Base-by-base conservation (phyloP, 257 asterid genomes). In the Leptodermis oblonga region DNA sequence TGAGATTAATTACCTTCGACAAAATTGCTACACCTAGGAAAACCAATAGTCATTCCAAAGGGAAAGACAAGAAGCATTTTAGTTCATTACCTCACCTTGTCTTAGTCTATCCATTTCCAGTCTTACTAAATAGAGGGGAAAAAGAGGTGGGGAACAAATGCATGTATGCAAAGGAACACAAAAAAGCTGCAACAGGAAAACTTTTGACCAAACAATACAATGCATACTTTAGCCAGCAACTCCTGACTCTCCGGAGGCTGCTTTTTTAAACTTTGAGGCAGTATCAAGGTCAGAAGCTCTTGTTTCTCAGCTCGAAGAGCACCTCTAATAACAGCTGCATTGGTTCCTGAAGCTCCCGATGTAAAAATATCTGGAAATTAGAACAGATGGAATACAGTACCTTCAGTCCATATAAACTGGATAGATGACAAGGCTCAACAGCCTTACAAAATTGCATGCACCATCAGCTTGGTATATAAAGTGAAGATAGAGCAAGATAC, bases 291-390 rank as follows among this genome's bases (percentile, higher is more conserved):
- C 63, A 94, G 93, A 63, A 85, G 85, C 77, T 94, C 97, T 12
- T 95, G 97, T 80, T 77, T 89, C 80, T 94, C 99, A 70, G 99
- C 97, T 74, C 99, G 96, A 75, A 91, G 92, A 70, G 99, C 97
- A 76, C 99, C 99, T 87, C 99, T 81, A 42, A 94, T 94, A 36
- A 94, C 99, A 72, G 99, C 99, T 72, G 99, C 94, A 81, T 94
- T 94, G 39, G 99, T 94, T 66, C 97, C 99, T 26, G 99, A 86
- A 61, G 99, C 99, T 75, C 99, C 99, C 33, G 99, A 94, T 34
- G 99, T 91, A 69, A 86, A 94, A 62, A 94, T 94, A 78, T 91
- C 99, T 94, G 82, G 76, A 76, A 77, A 70, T 11, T 7, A 63
- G 61, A 67, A 73, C 45, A 45, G 4, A n/a, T 54, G 20, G 18